Conservation (phyloP, 1,139 yeast genomes). For the Magnusiomyces magnusii region DNA sequence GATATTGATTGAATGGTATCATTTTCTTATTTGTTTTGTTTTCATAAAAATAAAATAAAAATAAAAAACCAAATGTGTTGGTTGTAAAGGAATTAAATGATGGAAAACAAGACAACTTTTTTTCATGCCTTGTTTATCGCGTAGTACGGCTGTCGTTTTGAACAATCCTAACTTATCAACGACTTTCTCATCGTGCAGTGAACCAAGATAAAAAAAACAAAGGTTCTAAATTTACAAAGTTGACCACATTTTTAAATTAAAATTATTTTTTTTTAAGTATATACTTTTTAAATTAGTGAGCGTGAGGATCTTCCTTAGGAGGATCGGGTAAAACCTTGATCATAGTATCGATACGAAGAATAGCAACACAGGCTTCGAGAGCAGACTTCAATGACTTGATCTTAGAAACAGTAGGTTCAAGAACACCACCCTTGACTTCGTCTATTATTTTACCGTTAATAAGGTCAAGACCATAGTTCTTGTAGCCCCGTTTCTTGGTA, state of each 20-base stretch:
- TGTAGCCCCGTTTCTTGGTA: conserved; percentile 73
- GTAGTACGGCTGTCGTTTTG: too few species aligned
- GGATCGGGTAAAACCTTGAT: conserved; percentile 96
- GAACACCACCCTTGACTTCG: conserved; percentile 74
- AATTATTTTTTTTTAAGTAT: background rate
- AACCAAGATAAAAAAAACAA: background rate
- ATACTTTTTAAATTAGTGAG: conserved; percentile 15
- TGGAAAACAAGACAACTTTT: too few species aligned
- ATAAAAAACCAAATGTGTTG: too few species aligned
- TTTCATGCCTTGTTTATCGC: too few species aligned
- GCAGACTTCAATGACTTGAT: conserved; percentile 91
- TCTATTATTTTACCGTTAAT: conserved; percentile 88
- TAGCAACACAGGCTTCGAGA: conserved; percentile 96
- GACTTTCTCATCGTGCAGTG: too few species aligned
- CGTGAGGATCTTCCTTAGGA: conserved; percentile 64
- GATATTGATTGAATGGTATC: conserved; percentile 12
- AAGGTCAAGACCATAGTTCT: conserved; percentile 86
- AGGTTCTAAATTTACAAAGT: background rate
- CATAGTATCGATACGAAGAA: conserved; percentile 96
- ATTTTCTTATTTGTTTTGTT: too few species aligned
- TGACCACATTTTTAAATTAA: too few species aligned
- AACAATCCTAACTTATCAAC: too few species aligned
- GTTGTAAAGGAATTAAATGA: too few species aligned
- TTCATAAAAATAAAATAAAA: too few species aligned
- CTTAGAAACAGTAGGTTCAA: conserved; percentile 93